phyloP scores from a whole-genome alignment of 163 green algal species.

The Scenedesmus sp. region DNA sequence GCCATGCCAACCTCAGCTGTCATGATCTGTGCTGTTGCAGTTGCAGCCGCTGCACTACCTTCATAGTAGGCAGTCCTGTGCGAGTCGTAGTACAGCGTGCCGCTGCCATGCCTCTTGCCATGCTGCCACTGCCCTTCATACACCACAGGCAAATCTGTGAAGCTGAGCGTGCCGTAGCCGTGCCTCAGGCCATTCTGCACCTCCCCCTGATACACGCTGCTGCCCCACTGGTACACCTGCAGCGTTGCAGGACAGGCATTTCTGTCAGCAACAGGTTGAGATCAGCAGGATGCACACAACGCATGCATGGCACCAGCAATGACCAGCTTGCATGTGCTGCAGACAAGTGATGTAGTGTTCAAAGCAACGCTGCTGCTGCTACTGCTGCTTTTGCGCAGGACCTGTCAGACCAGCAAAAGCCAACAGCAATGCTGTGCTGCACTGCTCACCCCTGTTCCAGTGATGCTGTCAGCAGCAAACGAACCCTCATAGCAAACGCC shows the following conservation, averaged over 20 bases:
- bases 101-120: constrained; percentile 75
- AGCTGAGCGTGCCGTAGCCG: constrained; percentile 69
- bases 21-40: constrained; percentile 21
- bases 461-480: constrained; percentile 68
- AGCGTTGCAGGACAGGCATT: not conserved
- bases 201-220: constrained; percentile 68
- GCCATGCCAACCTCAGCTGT: not conserved
- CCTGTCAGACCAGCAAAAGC: not conserved
- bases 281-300: not conserved
- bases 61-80: constrained; percentile 68
- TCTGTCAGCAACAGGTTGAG: not conserved
- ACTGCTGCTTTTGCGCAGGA: not conserved
- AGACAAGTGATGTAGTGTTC: not conserved
- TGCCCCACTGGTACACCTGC: constrained; percentile 72
- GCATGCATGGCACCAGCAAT: not conserved
- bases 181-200: constrained; percentile 69
- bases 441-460: constrained; percentile 65
- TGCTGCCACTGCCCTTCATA: constrained; percentile 77
- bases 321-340: not conserved
- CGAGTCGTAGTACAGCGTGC: constrained; percentile 65
- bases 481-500: constrained; percentile 71
- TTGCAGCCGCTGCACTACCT: constrained; percentile 45
- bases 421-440: not conserved
- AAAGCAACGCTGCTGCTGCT: not conserved
- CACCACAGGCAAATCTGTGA: constrained; percentile 56